phyloP scores from a whole-genome alignment of 2,329 filamentous ascomycete species.

The Orbilia javanica region DNA sequence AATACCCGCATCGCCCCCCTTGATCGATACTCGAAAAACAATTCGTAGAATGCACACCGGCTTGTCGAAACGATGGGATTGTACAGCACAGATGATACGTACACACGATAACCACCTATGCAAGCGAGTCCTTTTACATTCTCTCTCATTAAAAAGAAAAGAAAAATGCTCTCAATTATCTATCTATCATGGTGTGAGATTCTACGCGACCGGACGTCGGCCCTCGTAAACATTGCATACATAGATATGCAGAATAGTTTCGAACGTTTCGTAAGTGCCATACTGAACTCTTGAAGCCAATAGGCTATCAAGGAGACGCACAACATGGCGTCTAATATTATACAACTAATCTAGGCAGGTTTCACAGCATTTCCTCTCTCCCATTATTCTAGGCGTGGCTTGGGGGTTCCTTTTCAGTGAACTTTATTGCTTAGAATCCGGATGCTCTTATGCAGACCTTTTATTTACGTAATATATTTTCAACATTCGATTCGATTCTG shows the following conservation, averaged over 20 bases:
- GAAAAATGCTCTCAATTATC: not conserved
- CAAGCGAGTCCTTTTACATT: not conserved
- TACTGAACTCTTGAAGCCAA: not conserved
- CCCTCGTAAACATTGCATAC: not conserved
- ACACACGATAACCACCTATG: not conserved
- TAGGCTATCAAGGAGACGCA: not conserved
- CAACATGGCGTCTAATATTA: too few species aligned
- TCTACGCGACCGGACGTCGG: too few species aligned
- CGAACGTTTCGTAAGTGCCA: not conserved
- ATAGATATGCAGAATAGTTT: not conserved
- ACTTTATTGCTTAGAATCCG: not conserved
- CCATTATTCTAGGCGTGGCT: not conserved
- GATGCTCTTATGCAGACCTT: too few species aligned
- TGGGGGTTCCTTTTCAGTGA: not conserved
- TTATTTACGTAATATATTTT: too few species aligned
- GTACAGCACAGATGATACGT: not conserved
- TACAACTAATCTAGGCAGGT: not conserved
- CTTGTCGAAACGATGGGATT: not conserved
- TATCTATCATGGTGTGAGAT: not conserved
- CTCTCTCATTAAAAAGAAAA: not conserved
- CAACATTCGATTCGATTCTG: not conserved
- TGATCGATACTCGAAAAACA: not conserved
- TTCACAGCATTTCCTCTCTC: not conserved
- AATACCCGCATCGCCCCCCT: not conserved
- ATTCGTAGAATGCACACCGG: not conserved